These are phyloP conservation scores for Oryza rufipogon DNA, from an alignment of 176 grass and related monocot genomes.

Conservation along the genomic window DNA sequence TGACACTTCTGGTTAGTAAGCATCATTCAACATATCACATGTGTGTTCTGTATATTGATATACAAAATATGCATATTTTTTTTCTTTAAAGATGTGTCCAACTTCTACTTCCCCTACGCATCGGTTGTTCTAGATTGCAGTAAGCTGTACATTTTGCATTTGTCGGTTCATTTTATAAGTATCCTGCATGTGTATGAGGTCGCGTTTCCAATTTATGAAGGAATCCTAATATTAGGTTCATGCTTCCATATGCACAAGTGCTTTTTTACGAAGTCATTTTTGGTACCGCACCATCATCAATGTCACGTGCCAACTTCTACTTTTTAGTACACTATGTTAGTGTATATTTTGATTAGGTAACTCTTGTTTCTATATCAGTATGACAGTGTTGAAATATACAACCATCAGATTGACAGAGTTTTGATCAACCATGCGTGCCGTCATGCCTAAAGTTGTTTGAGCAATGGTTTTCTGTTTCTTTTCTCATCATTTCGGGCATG, in stretches of 20 bases:
- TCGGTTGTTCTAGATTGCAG: not conserved
- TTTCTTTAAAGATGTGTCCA: not conserved
- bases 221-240: not conserved
- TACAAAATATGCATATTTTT: not conserved
- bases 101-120: no score
- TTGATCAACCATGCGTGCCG: not conserved
- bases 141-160: not conserved
- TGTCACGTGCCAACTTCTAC: not conserved
- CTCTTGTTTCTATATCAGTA: conserved; percentile 3
- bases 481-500: not conserved
- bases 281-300: not conserved
- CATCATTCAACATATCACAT: not conserved
- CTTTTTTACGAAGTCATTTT: not conserved
- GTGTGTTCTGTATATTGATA: not conserved
- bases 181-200: not conserved
- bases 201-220: not conserved
- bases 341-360: not conserved
- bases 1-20: conserved; percentile 66
- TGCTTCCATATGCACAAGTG: not conserved
- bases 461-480: not conserved
- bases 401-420: not conserved
- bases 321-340: not conserved
- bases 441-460: conserved; percentile 2
- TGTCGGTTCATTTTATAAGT: not conserved
- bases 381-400: not conserved